phyloP scores from a whole-genome alignment of 164 flowering plant species.

The Paratinospora sagittata region DNA sequence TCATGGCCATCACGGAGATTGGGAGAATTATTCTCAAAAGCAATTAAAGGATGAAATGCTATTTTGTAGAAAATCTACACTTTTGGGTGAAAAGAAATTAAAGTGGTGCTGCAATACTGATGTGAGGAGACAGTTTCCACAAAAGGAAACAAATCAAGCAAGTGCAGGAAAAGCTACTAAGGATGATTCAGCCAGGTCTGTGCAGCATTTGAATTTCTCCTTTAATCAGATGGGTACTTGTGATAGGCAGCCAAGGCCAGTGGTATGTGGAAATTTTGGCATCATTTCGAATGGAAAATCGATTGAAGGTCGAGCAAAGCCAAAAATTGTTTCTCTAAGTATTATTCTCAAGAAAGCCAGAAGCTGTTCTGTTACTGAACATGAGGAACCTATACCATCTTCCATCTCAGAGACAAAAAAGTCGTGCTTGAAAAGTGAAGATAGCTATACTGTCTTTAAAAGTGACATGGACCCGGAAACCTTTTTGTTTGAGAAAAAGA shows the following conservation, averaged over 20 bases:
- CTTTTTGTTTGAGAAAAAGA: conserved; percentile 14
- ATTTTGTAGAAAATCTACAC: conserved; percentile 12
- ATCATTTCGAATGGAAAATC: conserved; percentile 36
- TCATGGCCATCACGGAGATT: conserved; percentile 18
- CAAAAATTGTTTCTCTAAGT: conserved; percentile 47
- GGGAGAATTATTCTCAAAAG: conserved; percentile 17
- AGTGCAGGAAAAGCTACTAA: conserved; percentile 14
- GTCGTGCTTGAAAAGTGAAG: conserved; percentile 10
- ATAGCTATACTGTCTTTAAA: conserved; percentile 4
- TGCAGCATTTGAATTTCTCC: conserved; percentile 6
- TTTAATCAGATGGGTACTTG: conserved; percentile 10
- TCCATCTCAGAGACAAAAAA: conserved; percentile 17
- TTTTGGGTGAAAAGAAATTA: conserved; percentile 20
- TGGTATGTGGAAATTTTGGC: conserved; percentile 54
- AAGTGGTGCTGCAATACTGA: conserved; percentile 14
- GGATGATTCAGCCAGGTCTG: conserved; percentile 9
- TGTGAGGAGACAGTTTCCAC: conserved; percentile 1
- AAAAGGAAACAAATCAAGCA: conserved; percentile 14
- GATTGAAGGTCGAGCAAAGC: conserved; percentile 25
- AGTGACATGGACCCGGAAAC: conserved; percentile 12
- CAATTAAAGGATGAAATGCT: conserved; percentile 4
- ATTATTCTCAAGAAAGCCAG: conserved; percentile 36
- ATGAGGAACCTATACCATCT: conserved; percentile 12
- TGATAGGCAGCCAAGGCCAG: conserved; percentile 30
- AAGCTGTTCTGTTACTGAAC: conserved; percentile 22